These are phyloP conservation scores for Lippia alba DNA, from an alignment of 305 asterid species.

Conservation along the genomic window DNA sequence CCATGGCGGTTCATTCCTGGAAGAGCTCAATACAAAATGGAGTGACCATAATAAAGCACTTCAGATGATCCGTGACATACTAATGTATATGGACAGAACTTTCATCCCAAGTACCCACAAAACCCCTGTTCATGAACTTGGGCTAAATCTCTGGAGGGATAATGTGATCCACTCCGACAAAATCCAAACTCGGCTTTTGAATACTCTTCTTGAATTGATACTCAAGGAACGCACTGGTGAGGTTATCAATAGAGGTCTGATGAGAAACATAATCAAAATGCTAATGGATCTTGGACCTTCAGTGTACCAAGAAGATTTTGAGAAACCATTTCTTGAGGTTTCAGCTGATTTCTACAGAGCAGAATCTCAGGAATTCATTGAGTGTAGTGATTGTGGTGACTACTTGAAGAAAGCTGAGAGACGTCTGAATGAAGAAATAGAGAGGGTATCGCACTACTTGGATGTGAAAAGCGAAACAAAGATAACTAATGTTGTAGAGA, in stretches of 20 bases:
- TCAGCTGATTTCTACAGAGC: slow-evolving; percentile 58
- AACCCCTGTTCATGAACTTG: slow-evolving; percentile 65
- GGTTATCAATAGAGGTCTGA: slow-evolving; percentile 61
- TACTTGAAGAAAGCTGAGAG: slow-evolving; percentile 58
- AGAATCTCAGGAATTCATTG: slow-evolving; percentile 60
- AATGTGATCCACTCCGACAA: slow-evolving; percentile 50
- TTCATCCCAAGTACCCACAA: slow-evolving; percentile 52
- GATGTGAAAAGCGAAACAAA: slow-evolving; percentile 51
- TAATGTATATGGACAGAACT: slow-evolving; percentile 70
- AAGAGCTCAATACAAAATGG: slow-evolving; percentile 62
- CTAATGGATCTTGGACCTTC: slow-evolving; percentile 60
- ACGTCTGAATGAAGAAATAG: slow-evolving; percentile 63
- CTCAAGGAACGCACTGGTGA: slow-evolving; percentile 52
- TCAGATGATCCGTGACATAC: slow-evolving; percentile 62
- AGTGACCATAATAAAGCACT: slow-evolving; percentile 62
- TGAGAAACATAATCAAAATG: slow-evolving; percentile 59
- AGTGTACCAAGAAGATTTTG: slow-evolving; percentile 60
- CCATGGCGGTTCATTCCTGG: slow-evolving; percentile 55
- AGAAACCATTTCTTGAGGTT: slow-evolving; percentile 57
- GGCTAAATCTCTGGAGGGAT: slow-evolving; percentile 64
- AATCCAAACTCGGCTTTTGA: slow-evolving; percentile 49
- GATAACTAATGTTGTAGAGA: slow-evolving; percentile 58
- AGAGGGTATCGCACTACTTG: slow-evolving; percentile 59
- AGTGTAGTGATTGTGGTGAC: slow-evolving; percentile 63
- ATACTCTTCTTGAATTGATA: slow-evolving; percentile 52